Evolutionary conservation across 257 asterid species (phyloP).

Genomic region (Scutellaria baicalensis): DNA sequence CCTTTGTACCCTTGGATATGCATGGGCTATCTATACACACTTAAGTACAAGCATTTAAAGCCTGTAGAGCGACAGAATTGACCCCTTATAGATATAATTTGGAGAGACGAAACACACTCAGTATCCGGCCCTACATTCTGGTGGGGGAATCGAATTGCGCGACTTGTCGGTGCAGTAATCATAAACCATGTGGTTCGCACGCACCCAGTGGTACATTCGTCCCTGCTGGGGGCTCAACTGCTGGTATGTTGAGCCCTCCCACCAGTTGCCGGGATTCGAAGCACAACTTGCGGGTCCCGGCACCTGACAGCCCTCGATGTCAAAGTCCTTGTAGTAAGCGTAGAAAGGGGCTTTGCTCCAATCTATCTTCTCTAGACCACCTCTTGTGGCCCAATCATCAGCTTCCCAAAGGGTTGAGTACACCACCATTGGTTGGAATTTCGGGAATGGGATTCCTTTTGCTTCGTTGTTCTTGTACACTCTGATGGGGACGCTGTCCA

Average conservation of each 20-base stretch:
- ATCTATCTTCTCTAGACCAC: conserved; percentile 75
- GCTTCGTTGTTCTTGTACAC: conserved; percentile 80
- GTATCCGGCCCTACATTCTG: conserved; percentile 59
- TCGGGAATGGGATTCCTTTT: conserved; percentile 64
- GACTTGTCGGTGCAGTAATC: conserved; percentile 86
- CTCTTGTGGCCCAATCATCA: conserved; percentile 93
- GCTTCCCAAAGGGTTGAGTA: conserved; percentile 92
- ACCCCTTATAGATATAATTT: background rate
- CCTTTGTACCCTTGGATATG: conserved; percentile 14
- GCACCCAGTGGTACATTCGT: conserved; percentile 69
- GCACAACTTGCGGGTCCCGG: conserved; percentile 69
- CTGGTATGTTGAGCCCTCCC: conserved; percentile 65
- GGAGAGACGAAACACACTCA: background rate
- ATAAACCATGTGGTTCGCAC: conserved; percentile 61
- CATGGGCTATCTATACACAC: conserved; percentile 11
- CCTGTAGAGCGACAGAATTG: background rate
- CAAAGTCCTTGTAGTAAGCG: conserved; percentile 79
- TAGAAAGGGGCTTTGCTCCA: conserved; percentile 89
- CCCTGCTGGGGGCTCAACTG: conserved; percentile 48
- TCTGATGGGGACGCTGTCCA: conserved; percentile 69
- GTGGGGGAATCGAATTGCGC: conserved; percentile 53
- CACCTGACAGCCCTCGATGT: conserved; percentile 70
- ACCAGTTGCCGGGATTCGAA: conserved; percentile 55
- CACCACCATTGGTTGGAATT: conserved; percentile 64
- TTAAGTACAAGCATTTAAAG: background rate